Base-by-base conservation (phyloP, 2,329 filamentous ascomycete species). In the Fusarium bactridioides region DNA sequence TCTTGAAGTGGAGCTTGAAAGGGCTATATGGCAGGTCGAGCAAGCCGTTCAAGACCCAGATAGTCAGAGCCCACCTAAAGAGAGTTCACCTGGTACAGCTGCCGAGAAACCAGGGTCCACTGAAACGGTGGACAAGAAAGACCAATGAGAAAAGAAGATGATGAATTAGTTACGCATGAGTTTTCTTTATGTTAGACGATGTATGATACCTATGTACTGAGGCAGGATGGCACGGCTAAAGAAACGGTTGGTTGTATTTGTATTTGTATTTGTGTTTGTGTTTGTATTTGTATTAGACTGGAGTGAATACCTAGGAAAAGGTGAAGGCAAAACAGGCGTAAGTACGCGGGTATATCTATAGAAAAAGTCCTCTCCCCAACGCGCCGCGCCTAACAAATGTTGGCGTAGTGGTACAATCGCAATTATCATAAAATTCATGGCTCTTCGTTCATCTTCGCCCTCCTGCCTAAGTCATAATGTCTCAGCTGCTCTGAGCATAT, bases 1-100 rank as follows among this genome's bases (percentile, higher is more conserved):
- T 62, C 85, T 95, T 31, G 89, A 90, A 61, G 84, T 91, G 21
- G 93, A 95, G 79, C 85, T 94, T 2, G 92, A 95, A 77, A 85
- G 93, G 47, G 93, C 93, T 10, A 90, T 94, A 65, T 90, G 90
- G 85, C 93, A 95, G 80, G 91, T 95, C 5, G 86, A 90, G 75
- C 84, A 80, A 47, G 82, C 83, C 21, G 82, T 88, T 60, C 76
- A 80, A 57, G 83, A 84, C 48, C 82, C 84, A 25, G 50, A 58
- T n/a, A 57, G 65, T 35, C 47, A 67, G 31, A 56, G 60, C 18
- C 67, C 74, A 6, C 43, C 44, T 10, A 65, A 69, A 41, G 57
- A 64, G n/a, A 62, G 54, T 25, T 63, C 73, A 29, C 71, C 63
- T n/a, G 72, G 70, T 35, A 38, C 65, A 23, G 67, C 61, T 23